Evolutionary conservation across 1,284 basidiomycete genomes (phyloP), one percentile per base, ranked within the genome.

Genomic region (Peniophora sp.): DNA sequence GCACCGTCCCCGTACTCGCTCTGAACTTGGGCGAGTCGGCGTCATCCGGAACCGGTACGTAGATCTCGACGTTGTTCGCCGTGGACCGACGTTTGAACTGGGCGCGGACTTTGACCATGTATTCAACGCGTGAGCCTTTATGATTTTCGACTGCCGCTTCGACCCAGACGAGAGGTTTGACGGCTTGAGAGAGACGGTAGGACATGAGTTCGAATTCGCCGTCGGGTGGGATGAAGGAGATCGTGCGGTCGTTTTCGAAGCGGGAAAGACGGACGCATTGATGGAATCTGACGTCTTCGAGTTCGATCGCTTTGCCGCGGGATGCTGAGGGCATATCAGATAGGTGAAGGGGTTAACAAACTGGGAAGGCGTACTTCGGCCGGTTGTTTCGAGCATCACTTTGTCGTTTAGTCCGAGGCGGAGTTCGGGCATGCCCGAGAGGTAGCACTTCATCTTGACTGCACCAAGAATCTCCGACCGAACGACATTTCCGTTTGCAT

Each of bases 241-340:
- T 99, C 1, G 96, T 99, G 53, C 97, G 85, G 72, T 99, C 97
- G 69, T 97, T 98, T 64, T 99, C 97, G 65, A 99, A 99, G 14
- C 96, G 83, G 6, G 94, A 91, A n/a, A 99, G 78, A n/a, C 97
- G 90, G 14, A 99, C 97, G 65, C 97, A 99, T 75, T 99, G 97
- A 66, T 99, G 97, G 73, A 99, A 99, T 67, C 97, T 98, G 71
- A 98, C 93, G 64, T 99, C 97, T 68, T 99, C 97, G 92, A 99
- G 97, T 71, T 99, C 97, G 63, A 99, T 97, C 2, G 95, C 87
- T 69, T 99, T 99, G 5, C 97, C 97, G 19, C 96, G 82, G 2
- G 96, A 88, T 24, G 94, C 92, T 92, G 50, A 17, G 41, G 12
- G 17, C 19, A 16, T 14, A 19, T 44, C n/a, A 12, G 45, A 19